A percentile compares a stretch with the other conserved stretches of the same genome.
These are phyloP conservation scores for Eragrostis tef DNA, from an alignment of 202 grass and related monocot genomes.

Conservation along the genomic window DNA sequence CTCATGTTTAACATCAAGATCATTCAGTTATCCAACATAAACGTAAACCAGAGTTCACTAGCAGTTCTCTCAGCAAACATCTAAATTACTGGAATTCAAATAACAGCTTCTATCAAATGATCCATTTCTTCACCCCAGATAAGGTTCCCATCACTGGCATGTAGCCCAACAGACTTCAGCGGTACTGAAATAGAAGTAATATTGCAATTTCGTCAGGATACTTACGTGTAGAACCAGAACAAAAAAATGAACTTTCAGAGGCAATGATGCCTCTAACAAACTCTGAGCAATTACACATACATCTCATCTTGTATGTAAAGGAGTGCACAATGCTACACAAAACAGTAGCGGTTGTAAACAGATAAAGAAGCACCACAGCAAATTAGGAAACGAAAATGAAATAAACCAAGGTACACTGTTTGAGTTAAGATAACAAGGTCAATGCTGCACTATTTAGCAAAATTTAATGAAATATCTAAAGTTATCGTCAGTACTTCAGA, in stretches of 20 bases:
- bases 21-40: constrained; percentile 21
- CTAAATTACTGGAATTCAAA: constrained; percentile 54
- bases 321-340: neutral
- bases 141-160: neutral
- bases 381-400: too few species aligned
- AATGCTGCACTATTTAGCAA: too few species aligned
- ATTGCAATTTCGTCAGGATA: neutral
- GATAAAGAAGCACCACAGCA: neutral
- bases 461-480: too few species aligned
- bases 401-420: too few species aligned
- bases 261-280: neutral
- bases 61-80: constrained; percentile 22
- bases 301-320: too few species aligned
- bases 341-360: neutral
- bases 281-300: neutral
- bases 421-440: neutral
- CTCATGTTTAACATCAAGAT: constrained; percentile 36
- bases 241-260: neutral
- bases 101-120: neutral
- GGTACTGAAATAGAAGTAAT: constrained; percentile 46
- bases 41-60: constrained; percentile 14
- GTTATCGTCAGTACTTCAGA: too few species aligned
- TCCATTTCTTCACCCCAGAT: constrained; percentile 23
- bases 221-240: too few species aligned
- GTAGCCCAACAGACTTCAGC: constrained; percentile 28